Conservation (phyloP, 148 eudicot species). For the Dianthus caryophyllus region DNA sequence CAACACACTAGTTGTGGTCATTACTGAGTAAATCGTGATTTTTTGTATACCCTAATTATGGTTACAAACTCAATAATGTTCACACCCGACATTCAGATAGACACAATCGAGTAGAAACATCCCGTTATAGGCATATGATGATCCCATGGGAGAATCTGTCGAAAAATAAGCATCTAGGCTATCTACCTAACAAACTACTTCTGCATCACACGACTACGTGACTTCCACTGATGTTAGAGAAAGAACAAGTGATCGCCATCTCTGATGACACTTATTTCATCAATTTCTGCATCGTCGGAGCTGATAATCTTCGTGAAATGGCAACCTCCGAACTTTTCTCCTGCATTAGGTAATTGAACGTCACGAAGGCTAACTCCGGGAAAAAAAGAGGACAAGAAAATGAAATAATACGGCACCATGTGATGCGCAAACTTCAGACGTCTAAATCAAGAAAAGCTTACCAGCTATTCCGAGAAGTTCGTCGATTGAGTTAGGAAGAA, state of each 20-base stretch:
- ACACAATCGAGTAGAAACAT: too few relatives aligned
- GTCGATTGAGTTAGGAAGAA: constrained; percentile 64
- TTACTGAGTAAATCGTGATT: neutral
- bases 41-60: constrained; percentile 13
- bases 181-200: neutral
- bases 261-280: constrained; percentile 58
- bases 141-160: too few relatives aligned
- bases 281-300: constrained; percentile 70
- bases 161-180: neutral
- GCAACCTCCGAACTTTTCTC: constrained; percentile 55
- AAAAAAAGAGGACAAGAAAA: too few relatives aligned
- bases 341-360: constrained; percentile 35
- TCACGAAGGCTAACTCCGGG: neutral
- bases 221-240: constrained; percentile 16
- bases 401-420: too few relatives aligned
- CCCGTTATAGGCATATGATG: too few relatives aligned
- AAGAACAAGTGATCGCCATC: constrained; percentile 80
- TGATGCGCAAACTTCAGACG: too few relatives aligned
- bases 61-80: constrained; percentile 13
- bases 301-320: constrained; percentile 40
- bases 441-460: constrained; percentile 39
- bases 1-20: neutral
- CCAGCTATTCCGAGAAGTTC: constrained; percentile 63
- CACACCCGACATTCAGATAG: too few relatives aligned
- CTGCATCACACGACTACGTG: constrained; percentile 9